These are phyloP conservation scores for Globisporangium acanthophoron DNA, from an alignment of 352 stramenopile genomes.

Conservation along the genomic window DNA sequence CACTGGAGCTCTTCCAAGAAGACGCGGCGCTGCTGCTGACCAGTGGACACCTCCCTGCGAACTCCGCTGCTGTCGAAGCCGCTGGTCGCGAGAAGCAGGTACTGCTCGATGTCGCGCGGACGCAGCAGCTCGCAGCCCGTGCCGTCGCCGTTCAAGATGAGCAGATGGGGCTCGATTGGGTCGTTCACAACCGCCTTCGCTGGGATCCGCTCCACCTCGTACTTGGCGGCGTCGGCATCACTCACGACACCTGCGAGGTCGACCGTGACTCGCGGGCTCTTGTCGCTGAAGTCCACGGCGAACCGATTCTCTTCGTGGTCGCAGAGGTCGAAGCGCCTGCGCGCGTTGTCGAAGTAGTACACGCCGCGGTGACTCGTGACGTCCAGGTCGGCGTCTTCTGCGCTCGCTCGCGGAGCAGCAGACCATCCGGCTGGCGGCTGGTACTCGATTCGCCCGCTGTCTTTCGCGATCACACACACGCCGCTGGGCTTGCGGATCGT, in stretches of 20 bases:
- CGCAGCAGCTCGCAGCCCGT: conserved; percentile 54
- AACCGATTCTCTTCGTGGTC: conserved; percentile 77
- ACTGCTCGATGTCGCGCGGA: conserved; percentile 38
- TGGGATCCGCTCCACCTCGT: conserved; percentile 43
- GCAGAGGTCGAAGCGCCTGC: conserved; percentile 45
- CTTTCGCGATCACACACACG: conserved; percentile 47
- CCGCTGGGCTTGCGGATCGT: conserved; percentile 40
- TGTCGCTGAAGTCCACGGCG: conserved; percentile 28
- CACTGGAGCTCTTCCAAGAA: conserved; percentile 8
- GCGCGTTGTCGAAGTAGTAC: conserved; percentile 70
- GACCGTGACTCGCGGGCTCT: conserved; percentile 23
- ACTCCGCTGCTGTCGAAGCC: not conserved
- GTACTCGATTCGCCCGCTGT: conserved; percentile 70
- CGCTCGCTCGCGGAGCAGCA: not conserved
- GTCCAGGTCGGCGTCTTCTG: conserved; percentile 55
- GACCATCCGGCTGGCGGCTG: not conserved
- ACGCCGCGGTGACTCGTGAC: conserved; percentile 52
- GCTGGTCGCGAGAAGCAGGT: conserved; percentile 3
- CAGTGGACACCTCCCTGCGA: conserved; percentile 2
- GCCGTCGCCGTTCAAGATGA: conserved; percentile 71
- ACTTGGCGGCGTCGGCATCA: conserved; percentile 36
- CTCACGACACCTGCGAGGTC: conserved; percentile 63
- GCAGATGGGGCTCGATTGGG: conserved; percentile 64
- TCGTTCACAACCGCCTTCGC: conserved; percentile 67
- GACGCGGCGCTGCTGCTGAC: not conserved